A percentile compares a stretch with the other conserved stretches of the same genome.
Evolutionary conservation across 805 yeast species (phyloP).

Genomic region (Teunomyces gatunensis): DNA sequence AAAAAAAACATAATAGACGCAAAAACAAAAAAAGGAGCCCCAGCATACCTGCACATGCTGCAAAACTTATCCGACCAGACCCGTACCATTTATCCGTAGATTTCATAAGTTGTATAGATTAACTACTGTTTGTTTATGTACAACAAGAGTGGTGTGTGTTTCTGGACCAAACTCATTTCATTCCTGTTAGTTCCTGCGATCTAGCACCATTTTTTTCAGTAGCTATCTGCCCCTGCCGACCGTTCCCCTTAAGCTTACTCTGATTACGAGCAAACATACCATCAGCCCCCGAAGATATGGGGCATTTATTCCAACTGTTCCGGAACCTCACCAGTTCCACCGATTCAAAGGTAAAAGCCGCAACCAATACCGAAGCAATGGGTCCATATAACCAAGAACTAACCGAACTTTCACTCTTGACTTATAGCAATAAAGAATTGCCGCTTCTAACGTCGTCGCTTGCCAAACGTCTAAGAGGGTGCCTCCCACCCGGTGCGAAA

Average conservation of each 20-base stretch:
- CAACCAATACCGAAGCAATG: constrained; percentile 51
- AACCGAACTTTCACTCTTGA: constrained; percentile 48
- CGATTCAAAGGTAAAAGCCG: constrained; percentile 21
- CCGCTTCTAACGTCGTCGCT: constrained; percentile 39
- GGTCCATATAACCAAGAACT: constrained; percentile 59
- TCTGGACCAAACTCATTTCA: neutral
- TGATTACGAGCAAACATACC: neutral
- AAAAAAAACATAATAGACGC: neutral
- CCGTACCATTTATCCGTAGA: neutral
- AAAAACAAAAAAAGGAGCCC: neutral
- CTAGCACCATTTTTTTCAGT: neutral
- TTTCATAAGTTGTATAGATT: neutral
- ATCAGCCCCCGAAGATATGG: neutral
- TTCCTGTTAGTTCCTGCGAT: neutral
- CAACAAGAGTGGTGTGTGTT: neutral
- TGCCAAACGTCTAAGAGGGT: constrained; percentile 33
- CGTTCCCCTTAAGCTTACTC: neutral
- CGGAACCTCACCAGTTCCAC: constrained; percentile 12
- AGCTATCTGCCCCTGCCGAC: neutral
- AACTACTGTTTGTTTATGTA: neutral
- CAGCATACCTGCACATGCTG: neutral
- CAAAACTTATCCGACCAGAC: neutral
- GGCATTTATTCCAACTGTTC: constrained; percentile 5
- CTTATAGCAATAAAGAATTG: constrained; percentile 40
- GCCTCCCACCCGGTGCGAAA: neutral